A percentile compares a stretch with the other conserved stretches of the same genome.
Evolutionary conservation across 2,329 filamentous ascomycete genomes (phyloP).

Genomic region (Hirsutella rhossiliensis): DNA sequence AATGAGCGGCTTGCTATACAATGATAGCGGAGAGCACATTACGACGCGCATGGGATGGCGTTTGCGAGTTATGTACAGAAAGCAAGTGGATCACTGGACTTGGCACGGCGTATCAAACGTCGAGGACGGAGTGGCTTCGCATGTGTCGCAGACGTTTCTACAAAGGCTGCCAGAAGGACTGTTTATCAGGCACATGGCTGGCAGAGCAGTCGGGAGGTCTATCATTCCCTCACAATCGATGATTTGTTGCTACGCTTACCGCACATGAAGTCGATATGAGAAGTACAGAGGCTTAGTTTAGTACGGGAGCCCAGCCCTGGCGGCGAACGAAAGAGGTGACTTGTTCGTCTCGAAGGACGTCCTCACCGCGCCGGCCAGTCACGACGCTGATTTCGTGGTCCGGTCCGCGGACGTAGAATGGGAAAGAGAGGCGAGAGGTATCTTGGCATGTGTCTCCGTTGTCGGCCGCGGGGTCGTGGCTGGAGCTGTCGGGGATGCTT

Average conservation of each 20-base stretch:
- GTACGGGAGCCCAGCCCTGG: slow-evolving; percentile 44
- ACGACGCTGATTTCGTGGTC: slow-evolving; percentile 54
- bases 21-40: slow-evolving; percentile 7
- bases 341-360: slow-evolving; percentile 50
- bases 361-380: slow-evolving; percentile 45
- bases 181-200: no score
- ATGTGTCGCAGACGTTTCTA: no score
- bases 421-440: slow-evolving; percentile 33
- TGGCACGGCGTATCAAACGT: neutral
- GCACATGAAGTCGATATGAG: neutral
- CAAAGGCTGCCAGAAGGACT: no score
- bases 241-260: no score
- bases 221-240: no score
- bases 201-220: no score
- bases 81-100: neutral
- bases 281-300: slow-evolving; percentile 16
- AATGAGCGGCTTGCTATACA: neutral
- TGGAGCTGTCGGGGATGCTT: no score
- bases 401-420: slow-evolving; percentile 49
- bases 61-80: slow-evolving; percentile 11
- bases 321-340: slow-evolving; percentile 43
- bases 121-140: neutral
- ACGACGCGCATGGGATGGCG: slow-evolving; percentile 17
- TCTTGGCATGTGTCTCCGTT: no score
- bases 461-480: no score